Evolutionary conservation across 371 early-diverging fungal genomes (phyloP).

Genomic region (Antonospora locustae): DNA sequence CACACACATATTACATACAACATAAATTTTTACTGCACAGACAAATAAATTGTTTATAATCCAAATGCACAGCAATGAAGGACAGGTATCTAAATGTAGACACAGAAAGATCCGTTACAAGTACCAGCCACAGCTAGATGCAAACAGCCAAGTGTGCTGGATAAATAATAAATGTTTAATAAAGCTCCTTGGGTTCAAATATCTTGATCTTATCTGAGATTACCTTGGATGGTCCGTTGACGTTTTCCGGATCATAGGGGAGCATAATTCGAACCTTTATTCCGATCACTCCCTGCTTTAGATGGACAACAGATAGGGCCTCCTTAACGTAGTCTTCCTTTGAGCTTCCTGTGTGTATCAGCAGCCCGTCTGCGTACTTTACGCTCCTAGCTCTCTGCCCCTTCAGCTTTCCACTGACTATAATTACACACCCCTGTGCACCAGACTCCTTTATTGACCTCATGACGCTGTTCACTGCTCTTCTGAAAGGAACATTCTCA

Average conservation of each 20-base stretch:
- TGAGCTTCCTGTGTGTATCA: slow-evolving; percentile 74
- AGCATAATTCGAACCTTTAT: slow-evolving; percentile 99
- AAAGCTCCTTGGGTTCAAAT: slow-evolving; percentile 59
- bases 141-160: no score
- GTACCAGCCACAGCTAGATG: no score
- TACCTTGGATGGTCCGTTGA: slow-evolving; percentile 78
- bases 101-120: no score
- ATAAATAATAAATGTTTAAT: no score
- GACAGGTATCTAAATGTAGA: no score
- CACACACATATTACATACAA: no score
- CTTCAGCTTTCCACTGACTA: slow-evolving; percentile 97
- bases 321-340: slow-evolving; percentile 84
- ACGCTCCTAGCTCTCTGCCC: slow-evolving; percentile 99
- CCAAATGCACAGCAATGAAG: no score
- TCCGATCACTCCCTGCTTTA: slow-evolving; percentile 94
- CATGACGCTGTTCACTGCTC: slow-evolving; percentile 90
- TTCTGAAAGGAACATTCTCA: slow-evolving; percentile 53
- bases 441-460: slow-evolving; percentile 96
- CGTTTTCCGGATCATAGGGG: slow-evolving; percentile 83
- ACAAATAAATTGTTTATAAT: no score
- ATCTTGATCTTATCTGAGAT: slow-evolving; percentile 91
- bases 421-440: slow-evolving; percentile 97
- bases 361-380: slow-evolving; percentile 97
- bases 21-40: no score
- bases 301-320: slow-evolving; percentile 87